Conservation (phyloP, 2,329 filamentous ascomycete genomes). For the Thyridium curvatum region DNA sequence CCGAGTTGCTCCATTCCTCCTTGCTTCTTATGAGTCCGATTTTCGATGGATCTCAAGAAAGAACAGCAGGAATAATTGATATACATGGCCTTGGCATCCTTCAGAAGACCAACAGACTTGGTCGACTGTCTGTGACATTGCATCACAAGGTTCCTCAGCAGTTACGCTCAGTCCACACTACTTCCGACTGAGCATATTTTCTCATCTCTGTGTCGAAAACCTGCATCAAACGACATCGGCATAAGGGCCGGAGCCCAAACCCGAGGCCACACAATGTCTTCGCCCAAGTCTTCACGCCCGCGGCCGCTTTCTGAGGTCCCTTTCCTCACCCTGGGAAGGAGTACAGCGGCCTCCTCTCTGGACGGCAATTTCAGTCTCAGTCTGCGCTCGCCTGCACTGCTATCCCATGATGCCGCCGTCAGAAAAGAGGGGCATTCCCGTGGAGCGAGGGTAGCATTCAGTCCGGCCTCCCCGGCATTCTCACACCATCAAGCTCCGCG, state of each 20-base stretch:
- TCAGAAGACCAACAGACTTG: too few relatives aligned
- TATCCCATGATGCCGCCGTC: conserved; percentile 9
- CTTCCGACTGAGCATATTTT: too few relatives aligned
- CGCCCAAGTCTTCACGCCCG: conserved; percentile 11
- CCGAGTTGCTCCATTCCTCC: too few relatives aligned
- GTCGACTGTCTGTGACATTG: too few relatives aligned
- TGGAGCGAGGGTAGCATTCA: background rate
- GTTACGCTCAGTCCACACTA: too few relatives aligned
- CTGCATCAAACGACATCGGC: background rate
- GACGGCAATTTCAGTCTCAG: conserved; percentile 20
- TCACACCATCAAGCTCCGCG: conserved; percentile 11
- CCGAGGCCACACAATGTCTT: conserved; percentile 8
- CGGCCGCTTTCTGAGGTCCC: conserved; percentile 6
- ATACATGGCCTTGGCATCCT: too few relatives aligned
- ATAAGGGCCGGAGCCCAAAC: conserved; percentile 2
- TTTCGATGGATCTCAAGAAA: too few relatives aligned
- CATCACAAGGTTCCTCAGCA: too few relatives aligned
- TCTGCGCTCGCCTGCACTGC: conserved; percentile 23
- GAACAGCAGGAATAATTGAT: too few relatives aligned
- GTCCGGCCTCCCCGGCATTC: conserved; percentile 14
- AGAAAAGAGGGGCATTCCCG: conserved; percentile 9
- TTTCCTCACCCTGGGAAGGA: conserved; percentile 16
- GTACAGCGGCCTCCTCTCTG: conserved; percentile 18
- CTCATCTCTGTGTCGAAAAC: background rate
- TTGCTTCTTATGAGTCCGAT: too few relatives aligned